These are phyloP conservation scores for Ricinus communis DNA, from an alignment of 345 rosid genomes.

Conservation along the genomic window DNA sequence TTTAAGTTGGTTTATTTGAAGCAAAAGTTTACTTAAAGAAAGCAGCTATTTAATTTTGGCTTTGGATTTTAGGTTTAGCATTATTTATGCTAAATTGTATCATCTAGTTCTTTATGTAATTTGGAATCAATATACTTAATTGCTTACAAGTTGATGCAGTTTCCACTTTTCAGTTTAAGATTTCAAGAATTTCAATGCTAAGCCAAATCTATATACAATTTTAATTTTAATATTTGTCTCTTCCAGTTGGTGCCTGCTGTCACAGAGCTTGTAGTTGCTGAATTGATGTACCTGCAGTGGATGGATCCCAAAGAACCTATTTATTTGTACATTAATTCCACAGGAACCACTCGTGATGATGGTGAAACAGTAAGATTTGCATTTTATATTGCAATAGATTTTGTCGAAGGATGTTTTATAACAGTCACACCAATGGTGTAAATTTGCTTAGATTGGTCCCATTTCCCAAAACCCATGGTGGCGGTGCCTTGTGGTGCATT, in stretches of 20 bases:
- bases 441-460: background rate
- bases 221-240: conserved; percentile 10
- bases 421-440: background rate
- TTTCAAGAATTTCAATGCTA: too few species aligned
- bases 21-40: background rate
- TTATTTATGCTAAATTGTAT: too few species aligned
- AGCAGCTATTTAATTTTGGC: too few species aligned
- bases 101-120: too few species aligned
- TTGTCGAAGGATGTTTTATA: background rate
- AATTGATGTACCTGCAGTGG: conserved; percentile 85
- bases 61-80: too few species aligned
- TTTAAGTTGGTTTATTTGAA: background rate
- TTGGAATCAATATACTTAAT: too few species aligned
- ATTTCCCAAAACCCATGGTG: background rate
- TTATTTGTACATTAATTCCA: conserved; percentile 75
- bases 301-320: conserved; percentile 70
- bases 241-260: conserved; percentile 84
- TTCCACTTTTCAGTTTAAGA: too few species aligned
- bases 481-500: background rate
- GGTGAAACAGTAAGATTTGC: conserved; percentile 66
- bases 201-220: background rate
- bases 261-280: conserved; percentile 73
- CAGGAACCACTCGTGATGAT: conserved; percentile 90
- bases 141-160: too few species aligned
- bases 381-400: background rate